Evolutionary conservation across 2,329 filamentous ascomycete species (phyloP).

Genomic region (Aspergillus thermomutatus): DNA sequence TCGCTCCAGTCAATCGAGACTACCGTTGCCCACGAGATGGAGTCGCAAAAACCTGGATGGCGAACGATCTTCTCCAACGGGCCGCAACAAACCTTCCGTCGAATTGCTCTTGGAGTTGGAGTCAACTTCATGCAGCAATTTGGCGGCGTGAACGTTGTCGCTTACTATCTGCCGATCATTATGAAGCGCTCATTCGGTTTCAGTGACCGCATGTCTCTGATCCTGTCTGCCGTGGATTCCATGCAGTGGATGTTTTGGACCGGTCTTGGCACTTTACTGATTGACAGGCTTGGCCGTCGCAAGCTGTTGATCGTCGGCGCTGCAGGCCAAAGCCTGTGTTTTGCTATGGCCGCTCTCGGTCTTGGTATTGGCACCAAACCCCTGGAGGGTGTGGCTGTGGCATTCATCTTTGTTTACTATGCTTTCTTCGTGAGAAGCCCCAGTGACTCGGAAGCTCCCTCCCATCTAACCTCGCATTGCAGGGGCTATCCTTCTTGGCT

Average conservation of each 20-base stretch:
- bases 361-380: slow-evolving; percentile 37
- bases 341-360: slow-evolving; percentile 41
- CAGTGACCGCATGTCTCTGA: slow-evolving; percentile 9
- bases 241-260: slow-evolving; percentile 13
- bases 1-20: background rate
- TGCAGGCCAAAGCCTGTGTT: slow-evolving; percentile 44
- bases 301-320: slow-evolving; percentile 39
- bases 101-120: slow-evolving; percentile 43
- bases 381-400: slow-evolving; percentile 42
- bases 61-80: slow-evolving; percentile 8
- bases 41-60: slow-evolving; percentile 3
- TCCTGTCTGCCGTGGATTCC: slow-evolving; percentile 15
- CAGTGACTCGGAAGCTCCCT: no score
- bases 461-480: no score
- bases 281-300: slow-evolving; percentile 42
- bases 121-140: slow-evolving; percentile 27
- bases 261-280: slow-evolving; percentile 41
- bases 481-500: slow-evolving; percentile 3
- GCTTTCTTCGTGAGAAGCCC: slow-evolving; percentile 1
- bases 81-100: slow-evolving; percentile 27
- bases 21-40: slow-evolving; percentile 8
- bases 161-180: slow-evolving; percentile 19
- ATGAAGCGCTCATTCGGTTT: slow-evolving; percentile 14
- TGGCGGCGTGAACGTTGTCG: slow-evolving; percentile 20
- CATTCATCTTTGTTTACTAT: slow-evolving; percentile 31